Base-by-base conservation (phyloP, 495 filamentous ascomycete species). In the Clohesyomyces aquaticus region DNA sequence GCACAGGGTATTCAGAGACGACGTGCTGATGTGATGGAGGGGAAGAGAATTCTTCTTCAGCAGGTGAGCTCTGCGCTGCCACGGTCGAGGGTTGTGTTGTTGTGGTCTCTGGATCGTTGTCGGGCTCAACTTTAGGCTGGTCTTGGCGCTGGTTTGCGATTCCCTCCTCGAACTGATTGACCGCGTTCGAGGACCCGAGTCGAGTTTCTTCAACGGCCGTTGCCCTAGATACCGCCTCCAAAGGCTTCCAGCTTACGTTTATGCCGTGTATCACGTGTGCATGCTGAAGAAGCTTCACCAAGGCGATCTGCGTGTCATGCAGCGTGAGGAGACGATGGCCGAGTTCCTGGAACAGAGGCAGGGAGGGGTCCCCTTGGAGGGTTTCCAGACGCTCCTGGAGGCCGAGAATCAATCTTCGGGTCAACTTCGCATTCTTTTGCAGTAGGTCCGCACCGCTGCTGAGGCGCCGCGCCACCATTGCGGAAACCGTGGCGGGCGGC, bases 241-340 rank as follows among this genome's bases (percentile, higher is more conserved):
- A 8, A n/a, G 8, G 4, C 43, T 47, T 47, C 43, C 8, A 47
- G 43, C 43, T 8, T 8, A 18, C 43, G n/a, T n/a, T 8, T 8
- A 18, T n/a, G n/a, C 49, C 22, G n/a, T 35, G 35, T 8, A 25
- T 18, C 11, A 45, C 48, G 35, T 59, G 52, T 1, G 35, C 21
- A 29, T 55, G 46, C 26, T 59, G 46, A n/a, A 65, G 48, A 45
- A 65, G 26, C 6, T 38, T 45, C 3, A 25, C 6, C 3, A 65
- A 47, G n/a, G 55, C 47, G n/a, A 59, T 4, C 48, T 65, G 62
- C 27, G 55, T 59, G 29, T 65, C 62, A 3, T 57, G 55, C 18
- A 65, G 23, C 6, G 62, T 49, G 11, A 59, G 55, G 4, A 65
- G 55, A 25, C 38, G 48, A 25, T 65, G 23, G 1, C 35, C 62